phyloP scores from a whole-genome alignment of 306 rosid genomes.

The Phaseolus lunatus region DNA sequence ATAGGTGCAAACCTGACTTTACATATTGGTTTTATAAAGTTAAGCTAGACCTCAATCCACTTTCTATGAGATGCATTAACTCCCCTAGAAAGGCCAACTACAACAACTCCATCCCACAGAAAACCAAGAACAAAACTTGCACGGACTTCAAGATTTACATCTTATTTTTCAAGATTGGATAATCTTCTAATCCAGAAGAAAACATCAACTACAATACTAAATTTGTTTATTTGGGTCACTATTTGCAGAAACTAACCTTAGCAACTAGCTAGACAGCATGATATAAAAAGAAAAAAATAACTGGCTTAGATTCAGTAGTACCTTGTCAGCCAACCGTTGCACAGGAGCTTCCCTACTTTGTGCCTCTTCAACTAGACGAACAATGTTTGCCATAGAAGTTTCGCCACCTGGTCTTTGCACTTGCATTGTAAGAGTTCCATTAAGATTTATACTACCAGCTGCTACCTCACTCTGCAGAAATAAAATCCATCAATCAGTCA shows the following conservation, averaged over 20 bases:
- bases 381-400: conserved; percentile 83
- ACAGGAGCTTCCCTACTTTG: conserved; percentile 97
- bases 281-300: conserved; percentile 29
- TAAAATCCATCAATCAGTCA: conserved; percentile 42
- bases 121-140: background rate
- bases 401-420: conserved; percentile 94
- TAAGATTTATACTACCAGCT: conserved; percentile 96
- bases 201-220: background rate
- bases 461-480: conserved; percentile 83
- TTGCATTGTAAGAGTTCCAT: conserved; percentile 89
- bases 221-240: background rate
- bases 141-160: background rate
- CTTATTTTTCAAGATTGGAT: background rate
- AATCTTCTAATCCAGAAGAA: background rate
- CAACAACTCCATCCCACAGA: background rate
- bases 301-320: conserved; percentile 46
- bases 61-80: background rate
- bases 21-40: too few relatives aligned
- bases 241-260: conserved; percentile 3
- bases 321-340: conserved; percentile 97
- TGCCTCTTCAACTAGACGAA: conserved; percentile 98
- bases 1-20: too few relatives aligned
- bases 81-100: background rate
- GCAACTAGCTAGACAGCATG: background rate
- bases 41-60: too few relatives aligned